Percentiles rank a stretch among this genome's conserved stretches.
Evolutionary conservation across 2,329 filamentous ascomycete genomes (phyloP).

Genomic region (Anthostomella pinea): DNA sequence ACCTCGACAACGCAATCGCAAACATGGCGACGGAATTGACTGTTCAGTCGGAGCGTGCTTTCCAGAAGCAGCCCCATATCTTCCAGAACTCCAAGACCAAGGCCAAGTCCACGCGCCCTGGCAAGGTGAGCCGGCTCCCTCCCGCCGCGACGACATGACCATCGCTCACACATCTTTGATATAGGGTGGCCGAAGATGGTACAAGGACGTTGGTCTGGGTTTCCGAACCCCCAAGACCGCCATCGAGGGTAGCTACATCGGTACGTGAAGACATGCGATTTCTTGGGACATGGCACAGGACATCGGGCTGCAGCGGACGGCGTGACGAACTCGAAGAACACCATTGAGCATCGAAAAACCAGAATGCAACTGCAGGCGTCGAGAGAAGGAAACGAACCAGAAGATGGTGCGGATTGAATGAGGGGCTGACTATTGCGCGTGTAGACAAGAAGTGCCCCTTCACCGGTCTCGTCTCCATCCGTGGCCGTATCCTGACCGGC

Average conservation of each 20-base stretch:
- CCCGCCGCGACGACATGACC: conserved; percentile 6
- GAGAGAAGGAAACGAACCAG: not conserved
- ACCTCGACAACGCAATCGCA: conserved; percentile 45
- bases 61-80: conserved; percentile 99
- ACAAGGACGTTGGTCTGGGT: conserved; percentile 99
- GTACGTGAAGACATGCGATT: conserved; percentile 58
- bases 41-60: conserved; percentile 99
- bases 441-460: conserved; percentile 99
- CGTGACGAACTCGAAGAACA: no score
- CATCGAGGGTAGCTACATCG: conserved; percentile 99
- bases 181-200: conserved; percentile 55
- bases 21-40: conserved; percentile 97
- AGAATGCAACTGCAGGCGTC: no score
- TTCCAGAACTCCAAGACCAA: conserved; percentile 97
- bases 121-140: conserved; percentile 66
- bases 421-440: conserved; percentile 16
- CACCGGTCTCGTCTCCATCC: conserved; percentile 98
- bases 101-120: conserved; percentile 77
- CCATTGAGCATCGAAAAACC: no score
- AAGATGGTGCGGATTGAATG: conserved; percentile 7
- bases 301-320: not conserved
- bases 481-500: conserved; percentile 99
- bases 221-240: conserved; percentile 98
- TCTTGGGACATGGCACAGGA: not conserved
- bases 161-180: conserved; percentile 10